phyloP scores from a whole-genome alignment of 2,329 filamentous ascomycete species.

The Thelonectria blattea region DNA sequence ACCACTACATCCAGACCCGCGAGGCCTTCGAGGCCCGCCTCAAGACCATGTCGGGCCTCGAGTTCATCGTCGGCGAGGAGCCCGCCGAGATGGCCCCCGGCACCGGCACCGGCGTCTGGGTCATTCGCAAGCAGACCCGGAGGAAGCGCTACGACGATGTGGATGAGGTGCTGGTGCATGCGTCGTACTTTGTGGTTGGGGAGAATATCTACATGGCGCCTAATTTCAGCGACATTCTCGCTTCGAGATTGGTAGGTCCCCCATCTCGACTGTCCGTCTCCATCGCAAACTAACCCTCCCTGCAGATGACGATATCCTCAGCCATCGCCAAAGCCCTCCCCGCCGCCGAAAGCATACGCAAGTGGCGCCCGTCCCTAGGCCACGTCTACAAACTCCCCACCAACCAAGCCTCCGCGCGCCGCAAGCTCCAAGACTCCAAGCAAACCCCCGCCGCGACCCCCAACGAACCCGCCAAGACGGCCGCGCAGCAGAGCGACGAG shows the following conservation, averaged over 20 bases:
- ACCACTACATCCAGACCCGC: slow-evolving; percentile 62
- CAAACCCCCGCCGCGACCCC: slow-evolving; percentile 54
- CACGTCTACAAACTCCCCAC: slow-evolving; percentile 56
- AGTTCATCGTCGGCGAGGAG: slow-evolving; percentile 70
- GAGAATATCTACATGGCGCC: slow-evolving; percentile 73
- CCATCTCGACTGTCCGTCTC: not conserved
- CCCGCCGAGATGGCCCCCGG: slow-evolving; percentile 67
- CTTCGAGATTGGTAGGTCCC: slow-evolving; percentile 60
- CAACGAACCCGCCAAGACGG: slow-evolving; percentile 42
- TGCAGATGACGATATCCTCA: slow-evolving; percentile 60
- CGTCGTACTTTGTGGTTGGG: slow-evolving; percentile 68
- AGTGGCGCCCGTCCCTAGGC: slow-evolving; percentile 61
- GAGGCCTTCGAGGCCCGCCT: slow-evolving; percentile 68
- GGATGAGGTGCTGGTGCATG: slow-evolving; percentile 65
- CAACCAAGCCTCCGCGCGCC: slow-evolving; percentile 33
- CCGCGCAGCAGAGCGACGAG: slow-evolving; percentile 47
- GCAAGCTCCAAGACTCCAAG: slow-evolving; percentile 49
- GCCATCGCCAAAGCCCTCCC: slow-evolving; percentile 60
- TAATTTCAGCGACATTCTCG: slow-evolving; percentile 63
- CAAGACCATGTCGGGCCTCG: slow-evolving; percentile 68
- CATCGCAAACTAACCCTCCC: slow-evolving; percentile 15
- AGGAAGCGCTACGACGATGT: slow-evolving; percentile 61
- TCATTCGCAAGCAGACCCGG: slow-evolving; percentile 71
- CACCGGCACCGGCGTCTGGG: slow-evolving; percentile 72
- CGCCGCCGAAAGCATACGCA: slow-evolving; percentile 55